phyloP scores from a whole-genome alignment of 176 grass and related monocot species.

The Eragrostis nindensis region DNA sequence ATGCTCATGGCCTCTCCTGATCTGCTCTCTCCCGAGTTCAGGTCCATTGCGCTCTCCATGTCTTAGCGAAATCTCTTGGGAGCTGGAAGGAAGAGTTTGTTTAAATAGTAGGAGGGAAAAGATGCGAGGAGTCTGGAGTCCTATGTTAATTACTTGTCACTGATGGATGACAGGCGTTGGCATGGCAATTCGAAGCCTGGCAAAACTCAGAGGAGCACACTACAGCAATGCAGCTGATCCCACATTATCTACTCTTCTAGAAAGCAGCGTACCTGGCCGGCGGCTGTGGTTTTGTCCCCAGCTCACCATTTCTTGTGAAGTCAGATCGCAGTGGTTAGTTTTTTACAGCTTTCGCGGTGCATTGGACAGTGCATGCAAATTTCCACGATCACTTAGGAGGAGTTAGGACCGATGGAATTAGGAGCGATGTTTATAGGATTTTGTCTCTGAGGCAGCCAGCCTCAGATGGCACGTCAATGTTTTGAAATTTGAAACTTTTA shows the following conservation, averaged over 20 bases:
- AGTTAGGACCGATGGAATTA: not conserved
- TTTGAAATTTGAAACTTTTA: too few relatives aligned
- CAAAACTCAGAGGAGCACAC: conserved; percentile 10
- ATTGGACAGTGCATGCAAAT: not conserved
- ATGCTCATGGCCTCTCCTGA: conserved; percentile 74
- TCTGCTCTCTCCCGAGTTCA: conserved; percentile 39
- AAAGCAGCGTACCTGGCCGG: not conserved
- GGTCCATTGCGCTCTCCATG: conserved; percentile 49
- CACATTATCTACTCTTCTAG: conserved; percentile 4
- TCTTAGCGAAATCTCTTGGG: not conserved
- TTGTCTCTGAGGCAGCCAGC: not conserved
- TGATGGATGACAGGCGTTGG: conserved; percentile 14
- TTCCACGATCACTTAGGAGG: not conserved
- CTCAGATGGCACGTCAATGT: not conserved
- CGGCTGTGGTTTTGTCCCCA: not conserved
- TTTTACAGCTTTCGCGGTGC: not conserved
- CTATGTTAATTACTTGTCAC: too few relatives aligned
- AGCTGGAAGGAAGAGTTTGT: not conserved
- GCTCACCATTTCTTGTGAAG: conserved; percentile 23
- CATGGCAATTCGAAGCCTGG: conserved; percentile 31
- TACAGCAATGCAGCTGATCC: conserved; percentile 3
- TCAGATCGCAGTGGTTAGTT: conserved; percentile 28
- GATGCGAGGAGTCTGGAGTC: not conserved
- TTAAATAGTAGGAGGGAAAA: not conserved
- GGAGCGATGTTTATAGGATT: not conserved